A percentile compares a stretch with the other conserved stretches of the same genome.
Conservation (phyloP, 495 filamentous ascomycete genomes). For the Hyaloscypha hepaticicola region DNA sequence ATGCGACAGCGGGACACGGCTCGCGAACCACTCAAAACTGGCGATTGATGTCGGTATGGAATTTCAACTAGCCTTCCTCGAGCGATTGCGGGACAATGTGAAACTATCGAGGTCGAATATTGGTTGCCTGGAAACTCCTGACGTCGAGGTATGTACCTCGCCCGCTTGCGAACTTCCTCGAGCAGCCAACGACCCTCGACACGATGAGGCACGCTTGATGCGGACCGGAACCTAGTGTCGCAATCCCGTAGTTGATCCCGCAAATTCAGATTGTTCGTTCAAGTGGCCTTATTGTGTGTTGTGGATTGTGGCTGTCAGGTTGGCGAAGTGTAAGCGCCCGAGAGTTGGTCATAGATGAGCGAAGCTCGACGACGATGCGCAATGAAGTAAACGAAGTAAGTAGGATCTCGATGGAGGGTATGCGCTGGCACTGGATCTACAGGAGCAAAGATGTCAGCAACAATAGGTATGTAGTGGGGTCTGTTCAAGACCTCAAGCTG, state of each 20-base stretch:
- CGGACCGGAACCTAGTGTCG: background rate
- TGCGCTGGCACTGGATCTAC: background rate
- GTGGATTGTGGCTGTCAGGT: background rate
- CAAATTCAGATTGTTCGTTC: conserved; percentile 1
- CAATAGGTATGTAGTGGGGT: background rate
- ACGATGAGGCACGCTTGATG: background rate
- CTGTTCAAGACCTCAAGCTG: background rate
- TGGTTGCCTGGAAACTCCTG: conserved; percentile 23
- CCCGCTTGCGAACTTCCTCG: background rate
- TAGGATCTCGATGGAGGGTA: background rate
- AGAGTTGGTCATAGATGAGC: background rate
- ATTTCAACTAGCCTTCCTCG: conserved; percentile 9
- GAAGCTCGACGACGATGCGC: background rate
- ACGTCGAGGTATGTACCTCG: conserved; percentile 6
- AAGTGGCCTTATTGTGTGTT: background rate
- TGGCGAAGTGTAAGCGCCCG: conserved; percentile 12
- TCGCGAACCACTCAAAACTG: conserved; percentile 14
- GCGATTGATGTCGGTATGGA: conserved; percentile 10
- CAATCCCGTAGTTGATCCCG: conserved; percentile 2
- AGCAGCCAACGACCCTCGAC: background rate
- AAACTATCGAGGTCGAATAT: conserved; percentile 11
- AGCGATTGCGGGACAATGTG: conserved; percentile 7
- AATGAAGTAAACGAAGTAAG: background rate
- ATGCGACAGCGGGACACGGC: conserved; percentile 25
- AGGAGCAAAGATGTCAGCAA: background rate